Evolutionary conservation across 129 eudicot species (phyloP), one percentile per base, ranked within the genome.

Genomic region (Flaveria robusta): DNA sequence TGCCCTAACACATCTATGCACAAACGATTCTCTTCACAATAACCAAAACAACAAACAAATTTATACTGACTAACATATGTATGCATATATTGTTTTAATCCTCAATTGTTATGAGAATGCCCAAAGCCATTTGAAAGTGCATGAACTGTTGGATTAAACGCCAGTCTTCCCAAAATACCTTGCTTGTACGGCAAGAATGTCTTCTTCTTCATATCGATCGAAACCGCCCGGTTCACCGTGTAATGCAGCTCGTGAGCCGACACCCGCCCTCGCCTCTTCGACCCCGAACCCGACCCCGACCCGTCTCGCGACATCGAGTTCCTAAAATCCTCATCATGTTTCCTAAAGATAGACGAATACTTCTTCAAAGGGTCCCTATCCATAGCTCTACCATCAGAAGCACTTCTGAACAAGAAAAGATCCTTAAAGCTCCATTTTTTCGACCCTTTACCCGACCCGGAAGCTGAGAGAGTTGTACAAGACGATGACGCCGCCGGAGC

Each of bases 211-310:
- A 90, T 68, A 19, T 90, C 98, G 13, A 86, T 86, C 0, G 94
- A 88, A 20, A 83, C 88, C 19, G 95, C 98, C 51, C 93, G 77
- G 81, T 93, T 93, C 69, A 82, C 79, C 5, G 88, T 90, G 77
- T 93, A 93, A 71, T 93, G 98, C 78, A 85, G 39, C 86, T 93
- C 98, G n/a, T 93, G 98, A 66, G 98, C 92, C 29, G 98, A 93
- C 16, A 93, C 87, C 69, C 73, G 81, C 18, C 92, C 87, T 7
- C 86, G 74, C 59, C 81, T 87, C 22, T 79, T 89, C 15, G 87
- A 83, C 43, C 83, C 79, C 15, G 90, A 80, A 34, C 83, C 79
- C 12, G 90, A 80, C 2, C 73, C 78, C 0, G 88, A 68, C 16
- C 85, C 82, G 5, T 85, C 85, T 50, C 86, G 67, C 2, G 63